Conservation (phyloP, 129 eudicot genomes). For the carrot (Daucus carota) region DH1_v3.0 NC_030382.2:46587001-46587500, state of each 20-base stretch:
- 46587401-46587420: slow-evolving; percentile 31
- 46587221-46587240: slow-evolving; percentile 48
- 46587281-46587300: slow-evolving; percentile 47
- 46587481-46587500: slow-evolving; percentile 29
- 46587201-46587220: slow-evolving; percentile 48
- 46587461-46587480: slow-evolving; percentile 18
- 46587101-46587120: slow-evolving; percentile 20
- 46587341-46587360: slow-evolving; percentile 29
- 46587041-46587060: not conserved
- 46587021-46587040: not conserved
- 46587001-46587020: not conserved
- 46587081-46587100: slow-evolving; percentile 58
- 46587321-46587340: slow-evolving; percentile 39
- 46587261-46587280: slow-evolving; percentile 43
- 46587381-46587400: slow-evolving; percentile 33
- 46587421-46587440: slow-evolving; percentile 49
- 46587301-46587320: slow-evolving; percentile 39
- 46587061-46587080: slow-evolving; percentile 76
- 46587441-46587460: slow-evolving; percentile 35
- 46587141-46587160: slow-evolving; percentile 53
- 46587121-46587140: slow-evolving; percentile 32
- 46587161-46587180: slow-evolving; percentile 56
- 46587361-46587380: slow-evolving; percentile 50
- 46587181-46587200: slow-evolving; percentile 50
- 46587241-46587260: slow-evolving; percentile 38